phyloP scores from a whole-genome alignment of 2,329 filamentous ascomycete species.

The Hirsutella rhossiliensis region DNA sequence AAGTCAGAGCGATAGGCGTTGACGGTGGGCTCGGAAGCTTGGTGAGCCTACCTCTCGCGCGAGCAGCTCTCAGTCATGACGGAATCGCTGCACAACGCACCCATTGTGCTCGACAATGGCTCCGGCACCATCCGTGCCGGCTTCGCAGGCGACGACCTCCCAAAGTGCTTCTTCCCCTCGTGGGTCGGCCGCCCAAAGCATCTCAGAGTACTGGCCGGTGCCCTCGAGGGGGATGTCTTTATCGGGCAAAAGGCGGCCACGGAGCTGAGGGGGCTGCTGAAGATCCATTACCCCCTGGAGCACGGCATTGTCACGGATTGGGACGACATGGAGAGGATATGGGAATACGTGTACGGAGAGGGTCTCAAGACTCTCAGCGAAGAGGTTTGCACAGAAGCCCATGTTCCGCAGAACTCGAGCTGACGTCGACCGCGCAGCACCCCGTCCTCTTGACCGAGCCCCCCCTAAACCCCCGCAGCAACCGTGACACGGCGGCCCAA shows the following conservation, averaged over 20 bases:
- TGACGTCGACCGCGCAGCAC: conserved; percentile 43
- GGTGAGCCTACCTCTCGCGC: neutral
- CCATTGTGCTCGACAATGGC: conserved; percentile 97
- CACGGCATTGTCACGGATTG: conserved; percentile 98
- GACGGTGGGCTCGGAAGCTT: no score
- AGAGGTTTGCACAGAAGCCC: conserved; percentile 48
- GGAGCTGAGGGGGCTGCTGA: conserved; percentile 81
- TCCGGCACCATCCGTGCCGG: conserved; percentile 95
- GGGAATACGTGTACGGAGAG: conserved; percentile 94
- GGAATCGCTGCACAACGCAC: conserved; percentile 78
- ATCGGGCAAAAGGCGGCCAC: conserved; percentile 83
- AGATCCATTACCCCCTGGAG: conserved; percentile 91
- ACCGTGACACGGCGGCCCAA: conserved; percentile 92
- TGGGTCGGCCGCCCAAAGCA: conserved; percentile 96
- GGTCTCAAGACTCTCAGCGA: conserved; percentile 94
- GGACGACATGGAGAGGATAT: conserved; percentile 99
- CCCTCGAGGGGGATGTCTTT: conserved; percentile 91
- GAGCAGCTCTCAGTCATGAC: conserved; percentile 27
- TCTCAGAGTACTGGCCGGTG: conserved; percentile 86
- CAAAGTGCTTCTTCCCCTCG: conserved; percentile 94
- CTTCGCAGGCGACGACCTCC: conserved; percentile 90
- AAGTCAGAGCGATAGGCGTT: no score
- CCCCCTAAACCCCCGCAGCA: conserved; percentile 86
- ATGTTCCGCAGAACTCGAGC: neutral
- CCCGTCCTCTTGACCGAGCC: conserved; percentile 94